A percentile compares a stretch with the other conserved stretches of the same genome.
Evolutionary conservation across 192 early-diverging fungal species (phyloP).

Genomic region (Coemansia asiatica): DNA sequence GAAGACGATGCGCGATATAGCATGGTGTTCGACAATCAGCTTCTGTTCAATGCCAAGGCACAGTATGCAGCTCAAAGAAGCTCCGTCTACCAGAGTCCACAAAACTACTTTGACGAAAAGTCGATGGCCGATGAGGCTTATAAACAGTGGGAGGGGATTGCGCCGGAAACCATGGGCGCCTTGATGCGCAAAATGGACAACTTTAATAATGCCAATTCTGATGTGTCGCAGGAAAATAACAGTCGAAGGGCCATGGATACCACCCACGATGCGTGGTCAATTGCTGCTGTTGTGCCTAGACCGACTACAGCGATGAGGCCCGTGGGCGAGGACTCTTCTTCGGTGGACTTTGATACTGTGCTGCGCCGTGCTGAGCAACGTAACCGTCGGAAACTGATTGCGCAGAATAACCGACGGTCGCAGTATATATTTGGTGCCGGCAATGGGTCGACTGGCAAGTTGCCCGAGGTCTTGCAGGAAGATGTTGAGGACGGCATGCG

Average conservation of each 20-base stretch:
- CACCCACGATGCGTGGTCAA: background rate
- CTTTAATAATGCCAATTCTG: background rate
- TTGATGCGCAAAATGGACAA: conserved; percentile 23
- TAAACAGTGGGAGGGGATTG: conserved; percentile 16
- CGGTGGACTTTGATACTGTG: conserved; percentile 38
- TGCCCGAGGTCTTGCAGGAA: conserved; percentile 20
- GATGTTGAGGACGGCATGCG: conserved; percentile 55
- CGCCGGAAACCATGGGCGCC: conserved; percentile 9
- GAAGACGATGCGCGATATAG: conserved; percentile 42
- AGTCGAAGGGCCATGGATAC: background rate
- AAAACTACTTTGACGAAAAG: conserved; percentile 11
- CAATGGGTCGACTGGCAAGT: background rate
- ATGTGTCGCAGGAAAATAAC: background rate
- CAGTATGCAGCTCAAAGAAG: conserved; percentile 48
- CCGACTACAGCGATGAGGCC: background rate
- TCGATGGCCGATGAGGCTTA: conserved; percentile 8
- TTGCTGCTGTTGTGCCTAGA: background rate
- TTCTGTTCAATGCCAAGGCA: conserved; percentile 47
- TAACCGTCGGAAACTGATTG: conserved; percentile 42
- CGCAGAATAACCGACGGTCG: conserved; percentile 53
- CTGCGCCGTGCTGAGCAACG: conserved; percentile 34
- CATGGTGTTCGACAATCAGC: conserved; percentile 43
- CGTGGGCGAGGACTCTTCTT: background rate
- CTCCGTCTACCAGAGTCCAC: conserved; percentile 46
- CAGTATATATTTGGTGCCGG: conserved; percentile 32